These are phyloP conservation scores for Platanus orientalis DNA, from an alignment of 164 flowering plant genomes.

Conservation along the genomic window DNA sequence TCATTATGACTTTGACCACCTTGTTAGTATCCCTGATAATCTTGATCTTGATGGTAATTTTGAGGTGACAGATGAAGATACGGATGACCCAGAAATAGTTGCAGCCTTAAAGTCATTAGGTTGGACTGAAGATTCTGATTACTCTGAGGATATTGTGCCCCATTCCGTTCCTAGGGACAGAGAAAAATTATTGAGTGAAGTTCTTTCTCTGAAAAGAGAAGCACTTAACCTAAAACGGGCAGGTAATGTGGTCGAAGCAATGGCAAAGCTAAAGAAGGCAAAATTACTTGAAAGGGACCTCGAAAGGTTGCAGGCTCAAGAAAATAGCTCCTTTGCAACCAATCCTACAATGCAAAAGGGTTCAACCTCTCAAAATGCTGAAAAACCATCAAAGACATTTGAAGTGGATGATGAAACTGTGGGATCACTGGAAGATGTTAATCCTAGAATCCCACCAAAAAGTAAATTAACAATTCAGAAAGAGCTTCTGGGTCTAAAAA, in stretches of 20 bases:
- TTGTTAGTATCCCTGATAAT: conserved; percentile 43
- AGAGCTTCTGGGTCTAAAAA: conserved; percentile 74
- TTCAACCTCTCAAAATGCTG: conserved; percentile 11
- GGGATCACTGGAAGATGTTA: conserved; percentile 1
- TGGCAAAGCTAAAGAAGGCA: conserved; percentile 66
- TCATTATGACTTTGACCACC: conserved; percentile 35
- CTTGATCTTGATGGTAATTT: conserved; percentile 39
- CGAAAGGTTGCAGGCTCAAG: conserved; percentile 27
- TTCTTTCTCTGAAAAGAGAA: conserved; percentile 61
- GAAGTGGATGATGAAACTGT: conserved; percentile 14
- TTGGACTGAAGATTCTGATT: conserved; percentile 62
- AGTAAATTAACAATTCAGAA: conserved; percentile 61
- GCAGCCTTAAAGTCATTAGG: conserved; percentile 69
- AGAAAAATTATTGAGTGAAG: conserved; percentile 41
- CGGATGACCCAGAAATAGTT: conserved; percentile 78
- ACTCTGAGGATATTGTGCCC: conserved; percentile 17
- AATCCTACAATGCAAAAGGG: conserved; percentile 12
- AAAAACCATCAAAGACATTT: conserved; percentile 5
- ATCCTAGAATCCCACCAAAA: conserved; percentile 34
- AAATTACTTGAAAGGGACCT: conserved; percentile 63
- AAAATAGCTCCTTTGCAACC: conserved; percentile 2
- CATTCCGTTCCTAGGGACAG: conserved; percentile 28
- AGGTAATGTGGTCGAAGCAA: conserved; percentile 69
- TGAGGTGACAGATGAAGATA: conserved; percentile 82
- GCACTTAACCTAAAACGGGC: conserved; percentile 64